Conservation (phyloP, 192 early-diverging fungal species). For the Lunasporangiospora selenospora region DNA sequence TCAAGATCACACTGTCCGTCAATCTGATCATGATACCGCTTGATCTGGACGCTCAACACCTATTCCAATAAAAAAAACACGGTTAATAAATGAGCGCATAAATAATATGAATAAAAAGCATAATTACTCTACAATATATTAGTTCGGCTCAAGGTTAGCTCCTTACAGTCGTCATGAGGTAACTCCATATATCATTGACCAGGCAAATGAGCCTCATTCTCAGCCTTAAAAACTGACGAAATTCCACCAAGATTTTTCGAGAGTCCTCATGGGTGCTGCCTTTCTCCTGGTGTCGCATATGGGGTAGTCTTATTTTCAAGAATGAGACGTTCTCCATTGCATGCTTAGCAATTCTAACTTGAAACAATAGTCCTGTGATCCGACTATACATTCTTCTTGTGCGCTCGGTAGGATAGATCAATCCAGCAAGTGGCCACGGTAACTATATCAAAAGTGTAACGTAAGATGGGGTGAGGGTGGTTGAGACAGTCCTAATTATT, state of each 20-base stretch:
- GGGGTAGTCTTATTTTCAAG: slow-evolving; percentile 15
- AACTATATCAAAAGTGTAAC: background rate
- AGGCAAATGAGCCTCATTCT: slow-evolving; percentile 20
- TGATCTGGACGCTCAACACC: slow-evolving; percentile 27
- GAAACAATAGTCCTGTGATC: slow-evolving; percentile 29
- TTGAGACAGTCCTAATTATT: background rate
- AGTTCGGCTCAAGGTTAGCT: background rate
- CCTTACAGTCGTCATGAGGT: slow-evolving; percentile 44
- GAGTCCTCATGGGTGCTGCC: too few species aligned
- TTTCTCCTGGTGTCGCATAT: background rate
- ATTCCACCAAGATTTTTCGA: too few species aligned
- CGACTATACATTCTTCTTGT: slow-evolving; percentile 34
- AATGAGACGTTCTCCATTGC: slow-evolving; percentile 19
- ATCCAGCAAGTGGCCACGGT: slow-evolving; percentile 33
- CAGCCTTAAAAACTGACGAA: slow-evolving; percentile 31
- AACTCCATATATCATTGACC: slow-evolving; percentile 43
- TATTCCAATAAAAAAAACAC: background rate
- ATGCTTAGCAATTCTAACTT: slow-evolving; percentile 30
- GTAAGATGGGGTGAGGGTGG: too few species aligned
- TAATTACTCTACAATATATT: background rate
- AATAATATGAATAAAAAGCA: background rate
- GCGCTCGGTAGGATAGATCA: slow-evolving; percentile 19
- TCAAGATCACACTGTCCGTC: slow-evolving; percentile 30
- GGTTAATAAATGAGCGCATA: background rate
- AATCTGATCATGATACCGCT: slow-evolving; percentile 22